Base-by-base conservation (phyloP, 2,329 filamentous ascomycete species). In the Fusarium zealandicum region DNA sequence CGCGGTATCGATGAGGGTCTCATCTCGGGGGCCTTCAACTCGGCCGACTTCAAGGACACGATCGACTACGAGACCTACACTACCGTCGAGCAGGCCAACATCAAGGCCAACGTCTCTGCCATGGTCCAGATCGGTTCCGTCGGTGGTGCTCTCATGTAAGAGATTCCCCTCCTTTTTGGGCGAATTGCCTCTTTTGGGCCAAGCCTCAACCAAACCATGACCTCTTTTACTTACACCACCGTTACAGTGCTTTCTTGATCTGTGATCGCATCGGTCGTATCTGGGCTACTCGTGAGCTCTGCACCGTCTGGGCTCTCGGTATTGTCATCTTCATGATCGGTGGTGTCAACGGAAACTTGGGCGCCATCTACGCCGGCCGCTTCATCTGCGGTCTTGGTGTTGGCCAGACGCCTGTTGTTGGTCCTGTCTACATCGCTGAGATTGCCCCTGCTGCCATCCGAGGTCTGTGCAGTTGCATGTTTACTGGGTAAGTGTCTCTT, bases 71-170 rank as follows among this genome's bases (percentile, higher is more conserved):
- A 77, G 6, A 75, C 78, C 2, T 85, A 86, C 65, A 76, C 73
- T 38, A 64, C 72, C 0, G 75, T 80, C 4, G 79, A 83, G 39
- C 77, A 82, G 68, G 86, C 88, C 56, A 86, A 90, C 70, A 86
- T 88, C 75, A 86, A 89, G 73, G 86, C 82, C 63, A 93, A 93
- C 71, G 88, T 93, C 49, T 88, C 89, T 2, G 83, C 88, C 40
- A 93, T 93, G 90, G 90, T 93, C 0, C 90, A 92, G 73, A 85
- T 92, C 65, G 90, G 90, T 18, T 89, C 84, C 18, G 88, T 93
- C 25, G 85, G 78, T 4, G 90, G 90, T 36, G 87, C 89, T 25
- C 77, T 90, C 27, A 80, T 80, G 76, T 78, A 68, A 69, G 73
- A 52, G 37, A 25, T 25, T 10, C 38, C 25, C 46, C 14, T 27